Conservation (phyloP, 1,284 basidiomycete species). For the Ustilago tritici region DNA sequence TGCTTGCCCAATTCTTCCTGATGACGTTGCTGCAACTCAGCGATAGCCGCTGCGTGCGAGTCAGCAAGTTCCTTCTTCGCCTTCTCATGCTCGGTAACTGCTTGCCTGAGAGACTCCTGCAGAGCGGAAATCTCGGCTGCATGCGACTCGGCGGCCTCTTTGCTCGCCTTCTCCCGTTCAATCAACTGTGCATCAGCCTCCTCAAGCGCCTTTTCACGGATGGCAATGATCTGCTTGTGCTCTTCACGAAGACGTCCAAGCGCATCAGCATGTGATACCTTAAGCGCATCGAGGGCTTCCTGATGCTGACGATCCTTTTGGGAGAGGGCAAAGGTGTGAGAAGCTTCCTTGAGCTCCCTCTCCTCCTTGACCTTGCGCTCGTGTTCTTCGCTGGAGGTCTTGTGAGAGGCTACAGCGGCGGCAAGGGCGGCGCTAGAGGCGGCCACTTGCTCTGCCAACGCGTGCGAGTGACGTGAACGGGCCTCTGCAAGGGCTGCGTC, state of each 20-base stretch:
- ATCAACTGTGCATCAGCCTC: slow-evolving; percentile 32
- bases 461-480: slow-evolving; percentile 57
- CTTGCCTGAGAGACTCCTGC: slow-evolving; percentile 10
- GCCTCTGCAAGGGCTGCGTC: slow-evolving; percentile 57
- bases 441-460: slow-evolving; percentile 56
- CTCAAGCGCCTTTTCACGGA: slow-evolving; percentile 32
- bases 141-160: slow-evolving; percentile 15
- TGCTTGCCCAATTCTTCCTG: slow-evolving; percentile 6
- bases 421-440: slow-evolving; percentile 49
- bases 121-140: slow-evolving; percentile 22
- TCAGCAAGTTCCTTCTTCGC: slow-evolving; percentile 11
- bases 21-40: slow-evolving; percentile 20
- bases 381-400: slow-evolving; percentile 41
- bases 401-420: slow-evolving; percentile 50
- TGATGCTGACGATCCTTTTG: slow-evolving; percentile 50
- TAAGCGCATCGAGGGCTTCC: slow-evolving; percentile 31
- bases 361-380: slow-evolving; percentile 45
- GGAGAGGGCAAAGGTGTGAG: slow-evolving; percentile 41
- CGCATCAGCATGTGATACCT: slow-evolving; percentile 31
- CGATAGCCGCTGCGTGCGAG: slow-evolving; percentile 14
- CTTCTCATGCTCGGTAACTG: slow-evolving; percentile 16
- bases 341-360: slow-evolving; percentile 41
- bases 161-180: slow-evolving; percentile 19
- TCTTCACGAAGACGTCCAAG: slow-evolving; percentile 36
- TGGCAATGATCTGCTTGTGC: slow-evolving; percentile 29